Conservation (phyloP, 2,329 filamentous ascomycete species). For the Volutella citrinella region DNA sequence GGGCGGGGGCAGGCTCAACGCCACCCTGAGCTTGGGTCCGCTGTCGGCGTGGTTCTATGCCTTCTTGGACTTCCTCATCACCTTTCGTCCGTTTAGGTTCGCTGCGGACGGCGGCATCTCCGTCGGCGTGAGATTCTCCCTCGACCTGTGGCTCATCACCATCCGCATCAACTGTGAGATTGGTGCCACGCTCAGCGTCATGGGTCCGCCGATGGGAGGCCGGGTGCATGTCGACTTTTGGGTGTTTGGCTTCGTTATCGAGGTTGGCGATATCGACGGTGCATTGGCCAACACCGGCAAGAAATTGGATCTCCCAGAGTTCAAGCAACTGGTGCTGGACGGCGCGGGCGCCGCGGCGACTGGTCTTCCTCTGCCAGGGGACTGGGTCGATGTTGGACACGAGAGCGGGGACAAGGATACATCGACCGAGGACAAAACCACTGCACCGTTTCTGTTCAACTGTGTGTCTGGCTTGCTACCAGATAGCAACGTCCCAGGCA, state of each 20-base stretch:
- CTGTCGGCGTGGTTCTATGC: conserved; percentile 39
- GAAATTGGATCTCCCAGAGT: too few relatives aligned
- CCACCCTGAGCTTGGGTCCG: conserved; percentile 26
- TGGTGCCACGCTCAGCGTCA: conserved; percentile 7
- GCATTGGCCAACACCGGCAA: too few relatives aligned
- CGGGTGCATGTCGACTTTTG: conserved; percentile 16
- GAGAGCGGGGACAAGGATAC: too few relatives aligned
- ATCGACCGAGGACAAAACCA: too few relatives aligned
- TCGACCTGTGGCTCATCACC: conserved; percentile 12
- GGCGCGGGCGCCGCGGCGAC: too few relatives aligned
- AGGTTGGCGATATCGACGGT: too few relatives aligned
- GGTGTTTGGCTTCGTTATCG: conserved; percentile 19
- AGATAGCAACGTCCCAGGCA: too few relatives aligned
- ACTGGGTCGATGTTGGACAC: too few relatives aligned
- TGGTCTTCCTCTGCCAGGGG: too few relatives aligned
- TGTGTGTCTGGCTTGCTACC: too few relatives aligned
- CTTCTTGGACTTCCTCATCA: conserved; percentile 35
- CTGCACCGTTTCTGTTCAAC: too few relatives aligned
- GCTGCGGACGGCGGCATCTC: conserved; percentile 18
- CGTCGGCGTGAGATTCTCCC: conserved; percentile 15
- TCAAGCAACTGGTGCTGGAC: too few relatives aligned
- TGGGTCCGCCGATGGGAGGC: conserved; percentile 13
- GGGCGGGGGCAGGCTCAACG: conserved; percentile 36
- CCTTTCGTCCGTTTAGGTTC: conserved; percentile 32
- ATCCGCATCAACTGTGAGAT: conserved; percentile 15